Evolutionary conservation across 257 asterid genomes (phyloP).

Genomic region (Striga asiatica): DNA sequence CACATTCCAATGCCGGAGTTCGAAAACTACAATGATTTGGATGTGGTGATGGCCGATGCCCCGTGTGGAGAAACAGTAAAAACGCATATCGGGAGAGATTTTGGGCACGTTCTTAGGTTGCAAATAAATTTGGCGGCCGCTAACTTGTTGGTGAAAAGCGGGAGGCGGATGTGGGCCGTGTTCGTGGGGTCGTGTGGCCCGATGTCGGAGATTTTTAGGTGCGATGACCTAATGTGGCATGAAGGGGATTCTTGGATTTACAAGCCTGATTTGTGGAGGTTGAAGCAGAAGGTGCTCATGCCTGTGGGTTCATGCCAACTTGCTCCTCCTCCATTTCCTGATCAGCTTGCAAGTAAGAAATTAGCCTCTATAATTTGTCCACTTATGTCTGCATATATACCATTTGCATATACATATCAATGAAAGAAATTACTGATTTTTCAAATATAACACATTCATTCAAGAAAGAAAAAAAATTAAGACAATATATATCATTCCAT

Average conservation of each 20-base stretch:
- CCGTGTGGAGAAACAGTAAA: slow-evolving; percentile 20
- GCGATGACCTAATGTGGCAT: slow-evolving; percentile 42
- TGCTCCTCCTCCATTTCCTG: slow-evolving; percentile 25
- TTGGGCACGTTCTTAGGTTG: slow-evolving; percentile 38
- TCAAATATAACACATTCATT: too few relatives aligned
- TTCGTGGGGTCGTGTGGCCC: slow-evolving; percentile 41
- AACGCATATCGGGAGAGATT: not conserved
- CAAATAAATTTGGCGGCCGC: slow-evolving; percentile 51
- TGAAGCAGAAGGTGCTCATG: slow-evolving; percentile 35
- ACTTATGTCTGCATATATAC: not conserved
- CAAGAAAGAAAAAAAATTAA: too few relatives aligned
- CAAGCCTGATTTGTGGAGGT: slow-evolving; percentile 25
- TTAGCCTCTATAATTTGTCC: not conserved
- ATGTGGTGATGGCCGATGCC: slow-evolving; percentile 33
- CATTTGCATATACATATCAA: not conserved
- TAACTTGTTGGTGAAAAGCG: slow-evolving; percentile 31
- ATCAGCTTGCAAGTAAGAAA: slow-evolving; percentile 33
- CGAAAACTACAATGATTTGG: slow-evolving; percentile 24
- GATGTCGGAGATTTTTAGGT: slow-evolving; percentile 48
- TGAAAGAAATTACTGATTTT: too few relatives aligned
- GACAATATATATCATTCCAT: too few relatives aligned
- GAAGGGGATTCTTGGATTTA: slow-evolving; percentile 30
- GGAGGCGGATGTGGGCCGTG: slow-evolving; percentile 25
- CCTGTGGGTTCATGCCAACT: slow-evolving; percentile 53
- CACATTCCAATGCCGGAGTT: slow-evolving; percentile 38